Evolutionary conservation across 352 stramenopile species (phyloP), one percentile per base, ranked within the genome.

Genomic region (Globisporangium polare): DNA sequence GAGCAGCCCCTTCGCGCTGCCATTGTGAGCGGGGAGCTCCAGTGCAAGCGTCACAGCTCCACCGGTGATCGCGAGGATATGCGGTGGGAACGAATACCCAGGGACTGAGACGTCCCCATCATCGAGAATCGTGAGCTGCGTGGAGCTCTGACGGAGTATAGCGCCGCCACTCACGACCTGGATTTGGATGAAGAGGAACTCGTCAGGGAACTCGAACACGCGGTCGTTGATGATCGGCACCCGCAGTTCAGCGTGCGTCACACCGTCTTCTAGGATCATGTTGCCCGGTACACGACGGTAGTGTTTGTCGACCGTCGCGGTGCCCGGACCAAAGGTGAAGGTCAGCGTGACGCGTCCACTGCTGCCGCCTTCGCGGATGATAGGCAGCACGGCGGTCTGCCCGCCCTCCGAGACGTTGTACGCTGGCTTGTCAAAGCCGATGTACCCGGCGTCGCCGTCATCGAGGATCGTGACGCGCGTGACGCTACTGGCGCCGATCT

Each of bases 201-300:
- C 76, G 52, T 88, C 73, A 1, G 77, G 80, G 35, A 60, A 77
- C 47, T 89, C 72, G 35, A 69, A 88, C 10, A 77, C 58, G 7
- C 73, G 71, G 58, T 89, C 80, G 41, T 89, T 89, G 17, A 88
- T 72, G 37, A 92, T 89, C 3, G 69, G 62, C 13, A 88, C 68
- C 9, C 69, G 73, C 0, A 88, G 39, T 0, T 68, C 69, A 0
- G 76, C 63, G 7, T 29, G 62, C 12, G 64, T 78, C n/a, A 80
- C 50, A 2, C 66, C 66, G n/a, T 75, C 62, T 3, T 74, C 76
- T 68, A 91, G 78, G 0, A 64, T 27, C 9, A 89, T 29, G 1
- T 46, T 57, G 1, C 64, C 53, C 5, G 57, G 45, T 0, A 66
- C 52, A 3, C 74, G 67, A 1, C 80, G 73, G 59, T 86, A 90